Percentiles rank a stretch among this genome's conserved stretches.
These are phyloP conservation scores for Daldinia eschscholtzii DNA, from an alignment of 2,329 filamentous ascomycete genomes.

Conservation along the genomic window DNA sequence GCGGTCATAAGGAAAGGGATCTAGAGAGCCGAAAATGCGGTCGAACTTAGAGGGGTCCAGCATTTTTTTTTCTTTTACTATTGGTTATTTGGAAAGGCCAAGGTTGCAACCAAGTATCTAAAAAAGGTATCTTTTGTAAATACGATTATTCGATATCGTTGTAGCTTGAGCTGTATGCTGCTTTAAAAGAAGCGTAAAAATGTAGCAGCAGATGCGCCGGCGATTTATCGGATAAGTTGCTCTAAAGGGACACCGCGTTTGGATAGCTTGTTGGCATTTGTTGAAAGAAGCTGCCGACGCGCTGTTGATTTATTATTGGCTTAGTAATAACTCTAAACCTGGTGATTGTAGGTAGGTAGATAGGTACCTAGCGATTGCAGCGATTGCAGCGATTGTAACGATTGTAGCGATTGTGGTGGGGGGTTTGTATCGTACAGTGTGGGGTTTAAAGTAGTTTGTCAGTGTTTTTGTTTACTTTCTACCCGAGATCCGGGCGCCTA, in stretches of 20 bases:
- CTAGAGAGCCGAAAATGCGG: constrained; percentile 73
- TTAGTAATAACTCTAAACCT: constrained; percentile 19
- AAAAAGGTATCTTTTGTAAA: not conserved
- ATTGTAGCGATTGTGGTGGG: too few species aligned
- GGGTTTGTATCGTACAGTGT: constrained; percentile 8
- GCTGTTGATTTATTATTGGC: constrained; percentile 1
- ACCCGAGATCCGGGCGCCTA: constrained; percentile 11
- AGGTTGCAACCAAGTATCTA: not conserved
- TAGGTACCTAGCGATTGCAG: not conserved
- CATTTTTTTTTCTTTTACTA: constrained; percentile 56
- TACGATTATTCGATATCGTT: not conserved
- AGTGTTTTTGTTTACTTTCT: constrained; percentile 38
- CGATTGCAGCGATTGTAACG: not conserved
- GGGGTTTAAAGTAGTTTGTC: not conserved
- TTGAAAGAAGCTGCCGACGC: not conserved
- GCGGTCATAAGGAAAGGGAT: constrained; percentile 72
- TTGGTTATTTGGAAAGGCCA: not conserved
- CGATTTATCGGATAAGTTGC: constrained; percentile 27
- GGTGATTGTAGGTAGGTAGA: not conserved
- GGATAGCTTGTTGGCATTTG: not conserved
- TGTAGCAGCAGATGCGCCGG: constrained; percentile 24
- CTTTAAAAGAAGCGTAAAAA: not conserved
- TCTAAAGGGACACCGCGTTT: constrained; percentile 3
- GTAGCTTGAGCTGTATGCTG: not conserved
- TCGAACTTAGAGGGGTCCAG: constrained; percentile 76